These are phyloP conservation scores for Laburnicola sp. DNA, from an alignment of 2,329 filamentous ascomycete genomes.

Conservation along the genomic window DNA sequence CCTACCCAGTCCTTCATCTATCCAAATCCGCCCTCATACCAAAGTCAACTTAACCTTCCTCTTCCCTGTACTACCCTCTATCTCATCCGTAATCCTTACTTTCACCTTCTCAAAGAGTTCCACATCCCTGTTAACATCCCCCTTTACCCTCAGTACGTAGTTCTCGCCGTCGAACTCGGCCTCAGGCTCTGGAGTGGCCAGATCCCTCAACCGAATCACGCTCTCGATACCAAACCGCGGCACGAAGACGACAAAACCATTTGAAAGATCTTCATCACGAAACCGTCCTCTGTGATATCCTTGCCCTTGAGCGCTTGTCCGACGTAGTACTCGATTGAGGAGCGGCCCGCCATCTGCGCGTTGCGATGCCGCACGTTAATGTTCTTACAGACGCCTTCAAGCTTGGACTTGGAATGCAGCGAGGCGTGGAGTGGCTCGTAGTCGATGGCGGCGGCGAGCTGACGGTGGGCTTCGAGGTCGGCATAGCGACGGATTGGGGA, in stretches of 20 bases:
- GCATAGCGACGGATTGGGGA: constrained; percentile 96
- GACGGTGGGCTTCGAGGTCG: constrained; percentile 91
- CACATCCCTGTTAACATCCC: constrained; percentile 61
- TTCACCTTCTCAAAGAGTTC: constrained; percentile 91
- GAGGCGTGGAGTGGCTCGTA: constrained; percentile 85
- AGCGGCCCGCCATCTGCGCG: constrained; percentile 90
- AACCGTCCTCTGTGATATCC: constrained; percentile 80
- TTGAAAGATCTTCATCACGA: constrained; percentile 97
- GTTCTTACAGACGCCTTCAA: constrained; percentile 95
- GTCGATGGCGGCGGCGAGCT: constrained; percentile 91
- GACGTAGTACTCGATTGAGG: constrained; percentile 96
- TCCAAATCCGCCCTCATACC: no score
- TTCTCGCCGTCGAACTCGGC: constrained; percentile 83
- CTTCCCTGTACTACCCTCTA: constrained; percentile 96
- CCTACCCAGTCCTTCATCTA: no score
- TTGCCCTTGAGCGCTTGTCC: constrained; percentile 88
- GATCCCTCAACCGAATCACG: constrained; percentile 81
- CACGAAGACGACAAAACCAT: constrained; percentile 95
- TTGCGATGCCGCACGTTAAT: constrained; percentile 98
- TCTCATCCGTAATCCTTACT: constrained; percentile 87
- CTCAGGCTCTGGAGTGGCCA: constrained; percentile 74
- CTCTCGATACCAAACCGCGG: constrained; percentile 95
- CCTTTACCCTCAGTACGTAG: constrained; percentile 69
- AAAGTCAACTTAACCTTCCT: constrained; percentile 76
- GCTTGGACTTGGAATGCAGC: constrained; percentile 77